Conservation (phyloP, 2,329 filamentous ascomycete genomes). For the Diaporthe eres region DNA sequence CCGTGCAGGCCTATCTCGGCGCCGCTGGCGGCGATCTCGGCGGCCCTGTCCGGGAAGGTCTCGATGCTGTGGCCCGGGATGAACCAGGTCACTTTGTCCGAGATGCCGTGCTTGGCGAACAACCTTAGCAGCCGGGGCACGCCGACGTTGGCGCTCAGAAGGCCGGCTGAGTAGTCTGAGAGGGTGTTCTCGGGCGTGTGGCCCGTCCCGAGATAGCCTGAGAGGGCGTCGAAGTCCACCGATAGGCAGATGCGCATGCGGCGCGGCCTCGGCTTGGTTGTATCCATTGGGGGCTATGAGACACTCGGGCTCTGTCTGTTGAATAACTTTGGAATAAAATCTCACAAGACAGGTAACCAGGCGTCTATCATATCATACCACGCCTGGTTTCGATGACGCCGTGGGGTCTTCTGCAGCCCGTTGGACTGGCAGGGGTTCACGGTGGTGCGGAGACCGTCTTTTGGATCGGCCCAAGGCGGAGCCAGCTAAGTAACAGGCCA, state of each 20-base stretch:
- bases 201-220: constrained; percentile 68
- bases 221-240: constrained; percentile 68
- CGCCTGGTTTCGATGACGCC: background rate
- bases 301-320: background rate
- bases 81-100: constrained; percentile 65
- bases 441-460: background rate
- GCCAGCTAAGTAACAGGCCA: background rate
- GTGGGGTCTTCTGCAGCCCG: background rate
- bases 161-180: constrained; percentile 63
- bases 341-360: background rate
- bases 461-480: background rate
- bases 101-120: constrained; percentile 59
- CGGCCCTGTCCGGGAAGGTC: constrained; percentile 59
- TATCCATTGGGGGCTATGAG: background rate
- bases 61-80: constrained; percentile 66
- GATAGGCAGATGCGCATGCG: constrained; percentile 50
- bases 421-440: background rate
- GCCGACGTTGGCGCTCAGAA: constrained; percentile 65
- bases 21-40: constrained; percentile 57
- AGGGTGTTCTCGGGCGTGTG: constrained; percentile 62
- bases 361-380: background rate
- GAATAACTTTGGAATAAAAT: no score
- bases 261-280: constrained; percentile 27
- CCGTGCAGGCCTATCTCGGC: constrained; percentile 63
- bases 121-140: constrained; percentile 62